A percentile compares a stretch with the other conserved stretches of the same genome.
Evolutionary conservation across 768 basidiomycete species (phyloP).

Genomic region (Suillus ampliporus): DNA sequence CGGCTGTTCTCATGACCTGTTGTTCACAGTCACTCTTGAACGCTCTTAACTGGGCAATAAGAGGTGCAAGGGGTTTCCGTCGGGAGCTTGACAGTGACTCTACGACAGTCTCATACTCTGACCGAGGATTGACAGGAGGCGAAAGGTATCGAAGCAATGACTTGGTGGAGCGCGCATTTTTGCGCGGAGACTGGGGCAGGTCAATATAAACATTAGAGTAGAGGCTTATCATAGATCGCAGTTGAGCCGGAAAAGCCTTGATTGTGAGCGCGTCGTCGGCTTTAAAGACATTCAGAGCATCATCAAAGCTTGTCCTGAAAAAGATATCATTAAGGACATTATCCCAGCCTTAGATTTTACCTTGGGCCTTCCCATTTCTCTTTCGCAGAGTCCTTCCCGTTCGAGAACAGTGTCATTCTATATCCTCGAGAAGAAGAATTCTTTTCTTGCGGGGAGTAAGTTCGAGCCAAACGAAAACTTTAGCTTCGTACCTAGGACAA

Average conservation of each 20-base stretch:
- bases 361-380: constrained; percentile 94
- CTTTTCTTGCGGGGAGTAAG: constrained; percentile 57
- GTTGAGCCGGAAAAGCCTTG: constrained; percentile 56
- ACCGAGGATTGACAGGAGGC: constrained; percentile 27
- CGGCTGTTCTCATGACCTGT: constrained; percentile 79
- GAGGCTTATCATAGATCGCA: constrained; percentile 59
- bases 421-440: constrained; percentile 76
- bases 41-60: constrained; percentile 72
- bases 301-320: constrained; percentile 66
- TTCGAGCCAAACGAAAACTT: constrained; percentile 5
- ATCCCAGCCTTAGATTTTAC: constrained; percentile 31
- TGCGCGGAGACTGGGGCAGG: constrained; percentile 44
- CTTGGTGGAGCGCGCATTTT: constrained; percentile 45
- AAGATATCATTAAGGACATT: constrained; percentile 12
- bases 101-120: constrained; percentile 61
- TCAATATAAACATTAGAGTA: constrained; percentile 61
- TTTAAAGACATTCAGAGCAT: constrained; percentile 69
- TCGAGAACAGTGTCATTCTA: constrained; percentile 83
- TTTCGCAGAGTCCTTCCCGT: constrained; percentile 72
- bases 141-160: constrained; percentile 61
- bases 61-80: constrained; percentile 61
- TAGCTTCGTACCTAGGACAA: constrained; percentile 69
- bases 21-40: constrained; percentile 86
- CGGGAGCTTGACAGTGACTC: constrained; percentile 55
- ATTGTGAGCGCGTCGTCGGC: constrained; percentile 77